Percentiles rank a stretch among this genome's conserved stretches.
These are phyloP conservation scores for Lactarius tabidus DNA, from an alignment of 768 basidiomycete species.

Conservation along the genomic window DNA sequence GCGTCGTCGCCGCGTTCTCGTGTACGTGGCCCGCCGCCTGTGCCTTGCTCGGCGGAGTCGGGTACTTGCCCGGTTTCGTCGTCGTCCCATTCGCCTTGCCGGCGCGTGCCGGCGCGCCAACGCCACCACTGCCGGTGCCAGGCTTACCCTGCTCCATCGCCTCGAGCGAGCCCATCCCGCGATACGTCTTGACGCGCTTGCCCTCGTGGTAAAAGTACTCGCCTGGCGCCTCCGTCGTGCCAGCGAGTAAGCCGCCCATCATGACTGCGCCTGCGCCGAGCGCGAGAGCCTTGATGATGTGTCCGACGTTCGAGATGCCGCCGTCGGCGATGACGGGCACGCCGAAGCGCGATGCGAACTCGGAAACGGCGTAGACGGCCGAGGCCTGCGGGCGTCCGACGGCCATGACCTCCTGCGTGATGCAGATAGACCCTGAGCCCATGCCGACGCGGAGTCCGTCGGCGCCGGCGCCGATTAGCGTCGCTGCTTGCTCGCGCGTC, in stretches of 20 bases:
- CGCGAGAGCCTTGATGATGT: constrained; percentile 94
- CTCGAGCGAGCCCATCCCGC: constrained; percentile 88
- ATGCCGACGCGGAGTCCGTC: constrained; percentile 96
- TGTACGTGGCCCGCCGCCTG: constrained; percentile 38
- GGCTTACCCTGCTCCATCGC: constrained; percentile 82
- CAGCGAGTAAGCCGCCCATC: constrained; percentile 97
- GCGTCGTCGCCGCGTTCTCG: constrained; percentile 93
- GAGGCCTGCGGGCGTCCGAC: constrained; percentile 97
- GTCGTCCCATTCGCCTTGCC: constrained; percentile 22
- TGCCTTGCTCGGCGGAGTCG: constrained; percentile 38
- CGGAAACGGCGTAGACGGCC: constrained; percentile 94
- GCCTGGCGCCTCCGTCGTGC: constrained; percentile 95
- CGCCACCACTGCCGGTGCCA: background rate
- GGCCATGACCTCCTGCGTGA: constrained; percentile 99
- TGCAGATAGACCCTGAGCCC: constrained; percentile 98
- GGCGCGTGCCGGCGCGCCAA: constrained; percentile 26
- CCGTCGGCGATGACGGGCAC: constrained; percentile 97
- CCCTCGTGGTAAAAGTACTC: constrained; percentile 99
- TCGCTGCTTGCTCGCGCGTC: constrained; percentile 94
- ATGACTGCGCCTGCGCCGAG: constrained; percentile 95
- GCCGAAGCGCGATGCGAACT: constrained; percentile 90
- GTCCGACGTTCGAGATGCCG: constrained; percentile 92
- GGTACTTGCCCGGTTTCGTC: constrained; percentile 39
- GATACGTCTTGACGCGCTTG: constrained; percentile 97
- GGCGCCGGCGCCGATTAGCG: constrained; percentile 88